phyloP scores from a whole-genome alignment of 805 yeast species.

The Barnettozyma populi region DNA sequence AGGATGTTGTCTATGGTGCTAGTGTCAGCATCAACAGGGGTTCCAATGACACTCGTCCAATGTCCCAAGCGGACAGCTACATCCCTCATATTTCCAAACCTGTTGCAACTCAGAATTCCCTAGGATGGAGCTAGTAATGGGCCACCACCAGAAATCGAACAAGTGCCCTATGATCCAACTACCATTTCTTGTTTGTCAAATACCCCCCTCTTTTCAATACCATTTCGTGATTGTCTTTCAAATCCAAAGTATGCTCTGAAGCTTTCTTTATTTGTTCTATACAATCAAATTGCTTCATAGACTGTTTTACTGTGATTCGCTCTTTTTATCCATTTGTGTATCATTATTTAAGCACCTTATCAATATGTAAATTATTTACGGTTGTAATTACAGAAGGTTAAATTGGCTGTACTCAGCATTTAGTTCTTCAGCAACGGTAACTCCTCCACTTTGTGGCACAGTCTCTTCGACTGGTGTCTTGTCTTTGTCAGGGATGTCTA shows the following conservation, averaged over 20 bases:
- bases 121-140: slow-evolving; percentile 53
- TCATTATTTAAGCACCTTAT: background rate
- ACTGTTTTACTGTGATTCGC: background rate
- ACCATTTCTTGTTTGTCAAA: background rate
- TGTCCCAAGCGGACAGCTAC: slow-evolving; percentile 26
- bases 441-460: background rate
- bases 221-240: background rate
- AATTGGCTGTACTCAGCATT: background rate
- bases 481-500: background rate
- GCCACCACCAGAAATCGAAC: background rate
- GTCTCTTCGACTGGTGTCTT: background rate
- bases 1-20: slow-evolving; percentile 18
- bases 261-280: background rate
- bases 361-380: background rate
- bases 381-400: background rate
- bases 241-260: background rate
- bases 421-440: background rate
- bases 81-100: slow-evolving; percentile 58
- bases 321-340: background rate
- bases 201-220: background rate
- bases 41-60: slow-evolving; percentile 5
- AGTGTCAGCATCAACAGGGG: slow-evolving; percentile 14
- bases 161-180: background rate
- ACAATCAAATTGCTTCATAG: background rate
- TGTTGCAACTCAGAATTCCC: slow-evolving; percentile 62